Evolutionary conservation across 2,329 filamentous ascomycete genomes (phyloP), one percentile per base, ranked within the genome.

Genomic region (Pseudonectria buxi): DNA sequence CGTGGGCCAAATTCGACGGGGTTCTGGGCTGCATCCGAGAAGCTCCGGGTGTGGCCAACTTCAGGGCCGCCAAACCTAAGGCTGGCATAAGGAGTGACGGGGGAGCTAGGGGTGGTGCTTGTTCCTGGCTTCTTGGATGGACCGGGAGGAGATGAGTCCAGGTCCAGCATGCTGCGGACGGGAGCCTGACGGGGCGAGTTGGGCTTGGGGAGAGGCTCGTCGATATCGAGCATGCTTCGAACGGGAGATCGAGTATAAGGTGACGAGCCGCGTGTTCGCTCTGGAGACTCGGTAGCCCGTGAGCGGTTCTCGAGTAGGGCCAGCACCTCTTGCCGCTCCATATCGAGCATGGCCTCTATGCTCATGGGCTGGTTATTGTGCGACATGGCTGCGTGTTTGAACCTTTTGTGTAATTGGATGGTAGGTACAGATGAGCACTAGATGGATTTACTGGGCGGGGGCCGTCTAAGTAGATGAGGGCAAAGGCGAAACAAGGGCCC

Each of bases 321-420:
- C 46, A 87, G 67, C 26, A 88, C 79, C 62, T 86, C 83, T 44
- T 72, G 70, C 43, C 83, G 75, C 68, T 90, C 85, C 66, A 87
- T 81, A 55, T 88, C 84, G 44, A 88, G 69, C 46, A 81, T 76
- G 32, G 81, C 76, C 63, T 87, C 84, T 53, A 89, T 76, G 53
- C 83, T 87, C 81, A 86, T 86, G 14, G 67, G 65, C 33, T 63
- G 61, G 32, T 55, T 44, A 9, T 47, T 53, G 34, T 50, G 53
- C 40, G 60, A 54, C 60, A 63, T 63, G 41, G 34, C 18, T 36
- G 33, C n/a, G 18, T 14, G 13, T 26, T 35, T 26, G 28, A 44
- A 28, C 30, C 30, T 30, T 24, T 26, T 28, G 26, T 41, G 18
- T 24, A n/a, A 15, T 18, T 12, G n/a, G 13, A 39, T 13, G 13